These are phyloP conservation scores for Solanum verrucosum DNA, from an alignment of 257 asterid genomes.

Conservation along the genomic window DNA sequence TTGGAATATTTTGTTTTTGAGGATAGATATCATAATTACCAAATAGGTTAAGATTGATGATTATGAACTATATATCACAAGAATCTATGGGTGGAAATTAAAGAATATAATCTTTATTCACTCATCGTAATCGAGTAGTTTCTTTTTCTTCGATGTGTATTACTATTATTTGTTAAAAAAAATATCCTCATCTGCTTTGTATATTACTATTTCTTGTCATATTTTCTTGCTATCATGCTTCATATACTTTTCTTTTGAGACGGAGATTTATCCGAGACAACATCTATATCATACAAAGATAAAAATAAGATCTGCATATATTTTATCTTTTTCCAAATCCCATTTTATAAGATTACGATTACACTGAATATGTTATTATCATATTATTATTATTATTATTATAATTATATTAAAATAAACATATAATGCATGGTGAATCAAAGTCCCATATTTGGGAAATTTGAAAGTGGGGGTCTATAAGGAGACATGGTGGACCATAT, in stretches of 20 bases:
- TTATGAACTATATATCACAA: background rate
- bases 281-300: background rate
- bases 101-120: background rate
- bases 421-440: background rate
- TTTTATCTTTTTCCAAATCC: background rate
- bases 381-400: background rate
- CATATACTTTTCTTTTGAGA: background rate
- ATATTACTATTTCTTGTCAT: background rate
- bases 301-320: background rate
- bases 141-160: background rate
- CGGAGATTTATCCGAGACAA: background rate
- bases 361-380: background rate
- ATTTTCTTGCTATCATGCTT: background rate
- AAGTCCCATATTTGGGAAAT: background rate
- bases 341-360: background rate
- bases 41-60: background rate
- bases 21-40: background rate
- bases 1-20: background rate
- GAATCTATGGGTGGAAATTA: background rate
- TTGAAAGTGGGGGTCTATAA: background rate
- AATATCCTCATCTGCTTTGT: background rate
- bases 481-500: slow-evolving; percentile 63
- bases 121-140: background rate
- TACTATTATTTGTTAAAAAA: background rate
- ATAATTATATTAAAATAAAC: background rate